Evolutionary conservation across 495 filamentous ascomycete species (phyloP).

Genomic region (Neurospora sp.): DNA sequence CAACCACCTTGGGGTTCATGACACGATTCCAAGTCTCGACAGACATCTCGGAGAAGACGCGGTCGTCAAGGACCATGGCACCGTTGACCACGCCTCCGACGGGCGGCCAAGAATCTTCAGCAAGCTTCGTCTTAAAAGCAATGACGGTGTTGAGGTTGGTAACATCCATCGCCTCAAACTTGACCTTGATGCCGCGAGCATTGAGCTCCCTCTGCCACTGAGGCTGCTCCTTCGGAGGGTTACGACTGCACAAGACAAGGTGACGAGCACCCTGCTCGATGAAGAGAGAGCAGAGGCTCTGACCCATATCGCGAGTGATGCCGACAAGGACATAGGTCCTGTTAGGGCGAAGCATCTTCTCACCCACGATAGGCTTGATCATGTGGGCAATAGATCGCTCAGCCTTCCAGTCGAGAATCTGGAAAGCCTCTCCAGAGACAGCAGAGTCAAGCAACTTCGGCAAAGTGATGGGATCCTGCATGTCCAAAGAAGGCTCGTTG

Average conservation of each 20-base stretch:
- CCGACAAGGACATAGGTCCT: conserved; percentile 51
- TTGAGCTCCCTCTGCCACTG: conserved; percentile 35
- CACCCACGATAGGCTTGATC: conserved; percentile 9
- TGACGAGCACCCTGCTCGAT: conserved; percentile 41
- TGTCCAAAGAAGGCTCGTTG: background rate
- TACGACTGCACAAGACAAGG: conserved; percentile 48
- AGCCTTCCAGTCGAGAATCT: conserved; percentile 30
- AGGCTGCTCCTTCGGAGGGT: conserved; percentile 24
- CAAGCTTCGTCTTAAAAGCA: conserved; percentile 19
- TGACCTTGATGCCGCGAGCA: conserved; percentile 18
- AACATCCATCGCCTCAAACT: conserved; percentile 28
- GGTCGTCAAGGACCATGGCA: conserved; percentile 46
- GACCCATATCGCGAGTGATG: conserved; percentile 47
- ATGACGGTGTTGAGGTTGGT: conserved; percentile 19
- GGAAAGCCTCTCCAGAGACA: conserved; percentile 8
- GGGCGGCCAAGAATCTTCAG: conserved; percentile 15
- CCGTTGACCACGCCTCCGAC: conserved; percentile 43
- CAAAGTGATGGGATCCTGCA: conserved; percentile 6
- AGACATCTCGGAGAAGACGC: conserved; percentile 38
- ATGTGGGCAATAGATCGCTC: conserved; percentile 15
- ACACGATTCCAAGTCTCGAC: conserved; percentile 28
- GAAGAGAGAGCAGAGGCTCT: conserved; percentile 50
- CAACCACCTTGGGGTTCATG: conserved; percentile 35
- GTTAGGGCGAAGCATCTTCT: conserved; percentile 20
- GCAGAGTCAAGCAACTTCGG: conserved; percentile 12